A percentile compares a stretch with the other conserved stretches of the same genome.
Evolutionary conservation across 768 basidiomycete genomes (phyloP).

Genomic region (Phlebiopsis flavidoalba): DNA sequence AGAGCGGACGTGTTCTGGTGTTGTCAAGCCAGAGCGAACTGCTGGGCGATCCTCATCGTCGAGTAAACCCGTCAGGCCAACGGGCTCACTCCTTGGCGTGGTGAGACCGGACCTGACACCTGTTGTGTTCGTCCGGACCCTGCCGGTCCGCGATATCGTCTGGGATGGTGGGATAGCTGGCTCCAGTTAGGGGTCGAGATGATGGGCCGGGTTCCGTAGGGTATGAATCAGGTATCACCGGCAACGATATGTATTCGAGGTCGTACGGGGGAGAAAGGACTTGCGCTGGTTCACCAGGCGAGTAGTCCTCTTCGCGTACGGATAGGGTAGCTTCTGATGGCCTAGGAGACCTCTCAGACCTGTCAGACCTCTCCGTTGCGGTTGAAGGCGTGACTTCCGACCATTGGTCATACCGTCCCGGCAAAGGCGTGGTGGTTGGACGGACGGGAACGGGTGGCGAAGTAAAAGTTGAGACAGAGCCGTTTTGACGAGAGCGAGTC

Average conservation of each 20-base stretch:
- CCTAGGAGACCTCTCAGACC: not conserved
- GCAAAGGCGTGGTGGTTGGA: conserved; percentile 18
- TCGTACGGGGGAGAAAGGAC: conserved; percentile 16
- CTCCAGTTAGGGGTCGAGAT: conserved; percentile 12
- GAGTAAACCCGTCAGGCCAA: not conserved
- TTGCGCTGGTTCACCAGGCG: not conserved
- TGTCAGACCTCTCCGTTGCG: not conserved
- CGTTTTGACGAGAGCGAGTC: conserved; percentile 4
- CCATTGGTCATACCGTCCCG: conserved; percentile 20
- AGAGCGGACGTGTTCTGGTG: conserved; percentile 1
- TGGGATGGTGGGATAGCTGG: not conserved
- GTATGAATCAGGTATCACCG: conserved; percentile 16
- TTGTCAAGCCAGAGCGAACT: conserved; percentile 14
- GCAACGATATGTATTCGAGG: conserved; percentile 20
- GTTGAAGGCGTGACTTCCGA: conserved; percentile 16
- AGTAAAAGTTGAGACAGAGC: not conserved
- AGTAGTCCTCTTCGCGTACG: not conserved
- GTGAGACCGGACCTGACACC: conserved; percentile 19
- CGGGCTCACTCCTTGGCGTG: conserved; percentile 14
- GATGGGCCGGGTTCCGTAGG: not conserved
- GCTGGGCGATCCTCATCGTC: conserved; percentile 7
- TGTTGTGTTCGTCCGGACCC: not conserved
- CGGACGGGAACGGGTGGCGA: conserved; percentile 13
- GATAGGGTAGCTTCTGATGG: not conserved
- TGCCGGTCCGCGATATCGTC: conserved; percentile 8